Base-by-base conservation (phyloP, 805 yeast species). In the Hanseniaspora lindneri region DNA sequence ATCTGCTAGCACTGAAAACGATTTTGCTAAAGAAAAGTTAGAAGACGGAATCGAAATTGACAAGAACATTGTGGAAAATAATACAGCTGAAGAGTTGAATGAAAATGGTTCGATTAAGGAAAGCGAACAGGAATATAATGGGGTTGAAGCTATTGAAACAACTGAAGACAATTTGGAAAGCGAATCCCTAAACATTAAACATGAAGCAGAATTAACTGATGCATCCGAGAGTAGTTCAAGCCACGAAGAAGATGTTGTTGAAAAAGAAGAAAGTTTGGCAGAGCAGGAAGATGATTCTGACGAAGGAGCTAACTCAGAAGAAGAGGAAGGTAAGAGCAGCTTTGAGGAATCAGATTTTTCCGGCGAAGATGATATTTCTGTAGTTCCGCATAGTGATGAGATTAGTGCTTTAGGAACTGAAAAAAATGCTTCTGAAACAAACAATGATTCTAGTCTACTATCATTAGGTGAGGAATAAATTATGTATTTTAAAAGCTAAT, bases 81-180 rank as follows among this genome's bases (percentile, higher is more conserved):
- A n/a, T n/a, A n/a, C n/a, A 16, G 61, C 59, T 35, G 62, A 58
- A n/a, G 60, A 54, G 37, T 69, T 50, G 10, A 44, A 41, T 16
- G 50, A 44, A 8, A 65, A 63, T 50, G 64, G 57, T 41, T n/a
- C n/a, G n/a, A n/a, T n/a, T n/a, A n/a, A n/a, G n/a, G n/a, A n/a
- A n/a, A n/a, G n/a, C n/a, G n/a, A n/a, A n/a, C n/a, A n/a, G n/a
- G n/a, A n/a, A n/a, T n/a, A n/a, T n/a, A n/a, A n/a, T n/a, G n/a
- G n/a, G n/a, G n/a, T n/a, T n/a, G n/a, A n/a, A n/a, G n/a, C n/a
- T n/a, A n/a, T n/a, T 11, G 29, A 27, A 8, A 9, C 8, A 9
- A 27, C 29, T 27, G 29, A 27, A 27, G 54, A 50, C n/a, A 49
- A 44, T 14, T 52, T 41, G 28, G 52, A 49, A 3, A 42, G 55